Percentiles rank a stretch among this genome's conserved stretches.
Conservation (phyloP, 257 asterid species). For the Linaria vulgaris region DNA sequence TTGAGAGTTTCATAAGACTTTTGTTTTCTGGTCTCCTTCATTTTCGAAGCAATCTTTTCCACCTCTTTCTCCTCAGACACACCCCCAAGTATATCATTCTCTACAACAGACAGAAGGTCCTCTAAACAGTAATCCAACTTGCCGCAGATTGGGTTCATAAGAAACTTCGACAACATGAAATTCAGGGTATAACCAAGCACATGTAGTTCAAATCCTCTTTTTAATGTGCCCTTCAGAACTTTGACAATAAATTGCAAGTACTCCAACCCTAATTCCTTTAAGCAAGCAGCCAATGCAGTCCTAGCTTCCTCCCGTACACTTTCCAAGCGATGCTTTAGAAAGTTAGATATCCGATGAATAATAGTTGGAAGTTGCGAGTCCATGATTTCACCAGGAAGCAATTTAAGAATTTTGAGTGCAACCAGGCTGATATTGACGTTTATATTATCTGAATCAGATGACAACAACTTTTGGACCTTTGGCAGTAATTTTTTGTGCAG, state of each 20-base stretch:
- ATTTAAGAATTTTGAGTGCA: conserved; percentile 80
- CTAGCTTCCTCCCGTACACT: conserved; percentile 95
- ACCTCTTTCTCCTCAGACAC: conserved; percentile 98
- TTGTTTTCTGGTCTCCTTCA: conserved; percentile 92
- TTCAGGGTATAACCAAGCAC: conserved; percentile 85
- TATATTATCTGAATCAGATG: conserved; percentile 61
- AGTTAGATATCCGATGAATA: conserved; percentile 83
- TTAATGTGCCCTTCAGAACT: conserved; percentile 67
- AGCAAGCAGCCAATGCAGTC: conserved; percentile 80
- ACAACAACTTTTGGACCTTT: conserved; percentile 70
- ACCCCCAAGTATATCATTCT: conserved; percentile 80
- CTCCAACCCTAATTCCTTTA: conserved; percentile 86
- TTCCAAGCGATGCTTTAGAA: conserved; percentile 70
- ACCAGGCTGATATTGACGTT: conserved; percentile 71
- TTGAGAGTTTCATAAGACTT: conserved; percentile 88
- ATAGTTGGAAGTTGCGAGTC: conserved; percentile 79
- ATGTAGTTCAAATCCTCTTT: conserved; percentile 84
- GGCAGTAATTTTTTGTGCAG: conserved; percentile 65
- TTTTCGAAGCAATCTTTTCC: conserved; percentile 89
- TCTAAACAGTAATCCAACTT: conserved; percentile 77
- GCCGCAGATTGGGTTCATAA: conserved; percentile 50
- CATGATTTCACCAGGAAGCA: conserved; percentile 83
- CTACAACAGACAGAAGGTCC: conserved; percentile 71
- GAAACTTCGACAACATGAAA: conserved; percentile 72
- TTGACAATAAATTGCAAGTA: conserved; percentile 76